Conservation (phyloP, 257 asterid genomes). For the Ballota nigra region DNA sequence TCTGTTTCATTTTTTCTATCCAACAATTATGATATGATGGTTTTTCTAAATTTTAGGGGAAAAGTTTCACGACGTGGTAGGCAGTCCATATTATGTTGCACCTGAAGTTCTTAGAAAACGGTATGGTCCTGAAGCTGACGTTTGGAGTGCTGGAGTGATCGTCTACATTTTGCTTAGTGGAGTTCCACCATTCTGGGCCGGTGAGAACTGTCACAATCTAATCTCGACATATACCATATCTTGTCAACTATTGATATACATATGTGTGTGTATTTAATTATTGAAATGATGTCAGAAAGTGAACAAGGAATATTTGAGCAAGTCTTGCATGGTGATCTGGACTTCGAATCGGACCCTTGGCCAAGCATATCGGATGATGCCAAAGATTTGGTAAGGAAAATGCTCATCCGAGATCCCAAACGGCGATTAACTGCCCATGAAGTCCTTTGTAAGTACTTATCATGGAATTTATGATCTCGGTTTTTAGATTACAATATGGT, state of each 20-base stretch:
- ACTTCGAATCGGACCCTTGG: conserved; percentile 91
- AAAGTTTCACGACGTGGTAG: conserved; percentile 78
- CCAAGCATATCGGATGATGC: conserved; percentile 88
- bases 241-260: neutral
- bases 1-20: neutral
- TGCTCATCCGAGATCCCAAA: conserved; percentile 89
- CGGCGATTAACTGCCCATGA: conserved; percentile 86
- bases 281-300: conserved; percentile 41
- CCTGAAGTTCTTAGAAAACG: conserved; percentile 89
- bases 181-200: conserved; percentile 98
- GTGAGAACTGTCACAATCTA: conserved; percentile 39
- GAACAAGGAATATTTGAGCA: conserved; percentile 95
- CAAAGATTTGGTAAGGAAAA: conserved; percentile 82
- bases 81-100: conserved; percentile 97
- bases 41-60: conserved; percentile 53
- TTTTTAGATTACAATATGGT: no score
- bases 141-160: conserved; percentile 97
- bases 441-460: conserved; percentile 72
- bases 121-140: conserved; percentile 94
- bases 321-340: conserved; percentile 93
- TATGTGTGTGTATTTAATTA: neutral
- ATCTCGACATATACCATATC: neutral
- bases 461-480: neutral
- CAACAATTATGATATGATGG: neutral
- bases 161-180: conserved; percentile 92